Evolutionary conservation across 176 grass and related monocot genomes (phyloP), one percentile per base, ranked within the genome.

Genomic region (Lolium perenne): DNA sequence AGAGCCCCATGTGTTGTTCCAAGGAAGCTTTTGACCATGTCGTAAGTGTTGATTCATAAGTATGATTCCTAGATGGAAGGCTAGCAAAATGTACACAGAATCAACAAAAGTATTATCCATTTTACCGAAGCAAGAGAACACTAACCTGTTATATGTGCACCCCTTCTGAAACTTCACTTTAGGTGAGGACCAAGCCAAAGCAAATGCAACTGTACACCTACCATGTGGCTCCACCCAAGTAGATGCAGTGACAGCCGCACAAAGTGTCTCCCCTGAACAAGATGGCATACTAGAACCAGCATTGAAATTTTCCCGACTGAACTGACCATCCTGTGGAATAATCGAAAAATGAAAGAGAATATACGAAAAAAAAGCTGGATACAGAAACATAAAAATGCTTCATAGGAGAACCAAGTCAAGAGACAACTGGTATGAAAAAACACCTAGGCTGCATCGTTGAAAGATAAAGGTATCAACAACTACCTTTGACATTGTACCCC

Each of bases 131-230:
- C 73, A 94, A 66, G 8, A 48, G 21, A 40, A 26, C 25, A 80
- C 77, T 58, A 41, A 99, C 97, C 97, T 99, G 83, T 94, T 90
- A 74, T 99, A 99, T 32, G 97, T 85, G 72, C 93, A 92, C 65
- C 97, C 97, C 50, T 96, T 99, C 87, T 96, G 93, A 88, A 99
- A 99, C 86, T 91, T 99, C 67, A 99, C 94, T 95, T 99, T 94
- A 70, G 94, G 97, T 17, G 92, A 99, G 86, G 97, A 92, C 97
- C 97, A 99, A 54, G 94, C 70, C 79, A 99, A 76, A 80, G 84
- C 88, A 79, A 99, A 99, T 5, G 49, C 94, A 83, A 99, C 92
- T 85, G 97, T 99, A 83, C 94, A 92, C 84, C 86, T 96, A 71
- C 97, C 97, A 82, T 99, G 97, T 29, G 94, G 84, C 90, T 95